Evolutionary conservation across 345 rosid genomes (phyloP), one percentile per base, ranked within the genome.

Genomic region (Lepidium didymum): DNA sequence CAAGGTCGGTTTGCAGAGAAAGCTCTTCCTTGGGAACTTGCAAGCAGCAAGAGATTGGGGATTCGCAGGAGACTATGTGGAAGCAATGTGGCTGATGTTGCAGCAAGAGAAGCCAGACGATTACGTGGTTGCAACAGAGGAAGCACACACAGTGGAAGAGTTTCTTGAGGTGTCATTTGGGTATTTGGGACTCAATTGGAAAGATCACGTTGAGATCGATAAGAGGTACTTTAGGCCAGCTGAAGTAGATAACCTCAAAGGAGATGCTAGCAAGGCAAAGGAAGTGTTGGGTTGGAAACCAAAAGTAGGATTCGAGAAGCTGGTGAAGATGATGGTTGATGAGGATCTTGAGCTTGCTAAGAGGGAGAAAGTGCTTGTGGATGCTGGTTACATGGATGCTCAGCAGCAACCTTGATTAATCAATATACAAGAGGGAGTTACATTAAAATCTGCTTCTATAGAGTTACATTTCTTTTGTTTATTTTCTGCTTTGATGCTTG

Each of bases 11-110:
- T 33, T 93, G 36, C 97, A 93, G 82, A 88, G 77, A 64, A 93
- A 88, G 78, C 76, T 93, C 44, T 93, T 84, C 61, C 55, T 93
- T 59, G 98, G 97, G 57, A 93, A 93, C 46, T 59, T 93, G 58
- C 86, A 84, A 62, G 97, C 98, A 5, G 83, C 98, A 8, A 74
- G 98, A 64, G 97, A 93, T 14, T 93, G 98, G 97, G 97, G 98
- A 0, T 93, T 93, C 35, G 98, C 97, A 0, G 96, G 97, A 45
- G 97, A 93, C 52, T 93, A 93, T 25, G 97, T 90, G 33, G 96
- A 93, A 78, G 98, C 98, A n/a, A 90, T 93, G 98, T 93, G 97
- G 97, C 29, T 93, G 89, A 93, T 93, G 98, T 59, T 93, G 69
- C 98, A 93, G 80, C 96, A 90, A 47, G 97, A 88, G 77, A 84